Evolutionary conservation across 2,329 filamentous ascomycete genomes (phyloP), one percentile per base, ranked within the genome.

Genomic region (Xylaria arbuscula): DNA sequence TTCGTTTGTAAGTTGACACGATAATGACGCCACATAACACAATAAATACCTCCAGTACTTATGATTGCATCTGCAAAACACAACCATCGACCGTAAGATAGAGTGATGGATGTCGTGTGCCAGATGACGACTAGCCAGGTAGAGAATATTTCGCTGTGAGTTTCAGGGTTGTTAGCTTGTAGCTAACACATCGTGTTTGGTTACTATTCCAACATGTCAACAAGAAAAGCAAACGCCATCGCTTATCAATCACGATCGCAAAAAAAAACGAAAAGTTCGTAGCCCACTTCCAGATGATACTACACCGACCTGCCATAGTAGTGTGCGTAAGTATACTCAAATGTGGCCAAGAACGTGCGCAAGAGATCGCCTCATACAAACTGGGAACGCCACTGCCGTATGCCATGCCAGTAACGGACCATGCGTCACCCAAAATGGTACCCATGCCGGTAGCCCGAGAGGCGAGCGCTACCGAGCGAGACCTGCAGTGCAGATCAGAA

Each of bases 331-430:
- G n/a, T 62, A 24, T 38, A 17, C 7, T 47, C 38, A n/a, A 54
- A 54, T 28, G 50, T 54, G 28, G 57, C 64, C 64, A 67, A 67
- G 64, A 28, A 45, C 19, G 10, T 13, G 34, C 19, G 22, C 60
- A 22, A 17, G 9, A 47, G 54, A 61, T 57, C 36, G 47, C 38
- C 40, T 53, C 53, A 34, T 68, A 62, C 66, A 34, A 57, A 57
- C 57, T 45, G 61, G 58, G 50, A 38, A 69, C 67, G 67, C 64
- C 67, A 64, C 60, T 69, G 64, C 67, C 56, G 64, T 57, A 62
- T 58, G 64, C 50, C 55, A 64, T 42, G 60, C 54, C 51, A 54
- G 15, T 7, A 19, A 54, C 7, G 28, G 1, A 54, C n/a, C 48
- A 63, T 55, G 36, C 50, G 53, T 38, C 60, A 56, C 28, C 34